Conservation (phyloP, 257 asterid species). For the Solanum gandarillasii region DNA sequence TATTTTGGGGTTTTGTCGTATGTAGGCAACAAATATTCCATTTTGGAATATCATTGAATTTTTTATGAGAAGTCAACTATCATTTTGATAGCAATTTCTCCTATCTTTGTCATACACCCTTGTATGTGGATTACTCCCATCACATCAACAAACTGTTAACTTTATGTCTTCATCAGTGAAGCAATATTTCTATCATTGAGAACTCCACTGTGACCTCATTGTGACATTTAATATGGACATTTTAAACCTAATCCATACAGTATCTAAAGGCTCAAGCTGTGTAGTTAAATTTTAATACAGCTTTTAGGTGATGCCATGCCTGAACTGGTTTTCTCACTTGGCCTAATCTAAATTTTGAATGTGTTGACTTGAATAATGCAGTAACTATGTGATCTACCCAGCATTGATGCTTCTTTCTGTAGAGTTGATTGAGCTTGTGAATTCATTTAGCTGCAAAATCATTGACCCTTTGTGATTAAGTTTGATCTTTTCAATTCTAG, state of each 20-base stretch:
- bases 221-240: background rate
- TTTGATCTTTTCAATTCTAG: slow-evolving; percentile 29
- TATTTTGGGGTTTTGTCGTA: background rate
- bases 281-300: background rate
- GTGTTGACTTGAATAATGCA: background rate
- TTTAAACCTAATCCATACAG: background rate
- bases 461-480: slow-evolving; percentile 3
- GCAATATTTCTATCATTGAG: background rate
- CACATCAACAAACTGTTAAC: background rate
- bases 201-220: background rate
- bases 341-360: background rate
- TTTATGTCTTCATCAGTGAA: background rate
- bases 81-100: background rate
- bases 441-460: background rate
- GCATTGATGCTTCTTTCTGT: background rate
- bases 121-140: background rate
- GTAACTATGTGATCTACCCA: background rate
- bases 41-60: background rate
- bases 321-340: background rate
- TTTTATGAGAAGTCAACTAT: background rate
- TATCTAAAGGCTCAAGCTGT: background rate
- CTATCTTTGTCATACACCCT: background rate
- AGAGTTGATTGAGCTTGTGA: background rate
- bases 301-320: background rate
- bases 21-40: background rate